phyloP scores from a whole-genome alignment of 1,284 basidiomycete species.

The Austroboletus novae-zelandiae region DNA sequence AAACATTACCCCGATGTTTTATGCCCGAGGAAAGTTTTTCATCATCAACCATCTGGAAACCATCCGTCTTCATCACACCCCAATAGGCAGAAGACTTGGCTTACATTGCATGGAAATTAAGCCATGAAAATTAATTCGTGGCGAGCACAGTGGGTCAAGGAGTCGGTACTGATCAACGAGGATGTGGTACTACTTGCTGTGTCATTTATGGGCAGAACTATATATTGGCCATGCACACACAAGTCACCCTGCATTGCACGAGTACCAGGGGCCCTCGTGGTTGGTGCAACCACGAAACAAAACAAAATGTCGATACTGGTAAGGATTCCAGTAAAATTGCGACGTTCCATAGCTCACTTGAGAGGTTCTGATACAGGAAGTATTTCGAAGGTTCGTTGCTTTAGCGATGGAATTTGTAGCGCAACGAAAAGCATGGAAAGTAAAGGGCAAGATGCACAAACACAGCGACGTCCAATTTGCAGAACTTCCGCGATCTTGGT shows the following conservation, averaged over 20 bases:
- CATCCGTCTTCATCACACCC: too few relatives aligned
- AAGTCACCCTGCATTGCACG: constrained; percentile 17
- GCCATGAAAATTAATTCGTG: constrained; percentile 16
- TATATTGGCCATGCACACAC: constrained; percentile 22
- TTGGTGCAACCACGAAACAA: constrained; percentile 19
- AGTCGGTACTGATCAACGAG: constrained; percentile 16
- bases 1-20: constrained; percentile 2
- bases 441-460: constrained; percentile 4
- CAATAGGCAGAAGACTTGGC: not conserved
- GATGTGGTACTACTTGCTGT: constrained; percentile 22
- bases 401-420: constrained; percentile 24
- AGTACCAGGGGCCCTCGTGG: constrained; percentile 25
- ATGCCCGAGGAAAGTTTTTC: constrained; percentile 5
- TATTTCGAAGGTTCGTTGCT: constrained; percentile 24
- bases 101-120: constrained; percentile 18
- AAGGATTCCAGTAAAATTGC: constrained; percentile 16
- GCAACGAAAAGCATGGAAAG: constrained; percentile 21
- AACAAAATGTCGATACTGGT: constrained; percentile 28
- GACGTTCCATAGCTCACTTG: constrained; percentile 15
- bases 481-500: constrained; percentile 29
- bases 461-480: constrained; percentile 15
- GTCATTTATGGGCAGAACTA: constrained; percentile 10
- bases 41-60: not conserved
- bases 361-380: constrained; percentile 13
- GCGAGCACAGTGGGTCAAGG: constrained; percentile 6